A percentile compares a stretch with the other conserved stretches of the same genome.
Conservation (phyloP, 345 rosid genomes). For the Murraya paniculata region DNA sequence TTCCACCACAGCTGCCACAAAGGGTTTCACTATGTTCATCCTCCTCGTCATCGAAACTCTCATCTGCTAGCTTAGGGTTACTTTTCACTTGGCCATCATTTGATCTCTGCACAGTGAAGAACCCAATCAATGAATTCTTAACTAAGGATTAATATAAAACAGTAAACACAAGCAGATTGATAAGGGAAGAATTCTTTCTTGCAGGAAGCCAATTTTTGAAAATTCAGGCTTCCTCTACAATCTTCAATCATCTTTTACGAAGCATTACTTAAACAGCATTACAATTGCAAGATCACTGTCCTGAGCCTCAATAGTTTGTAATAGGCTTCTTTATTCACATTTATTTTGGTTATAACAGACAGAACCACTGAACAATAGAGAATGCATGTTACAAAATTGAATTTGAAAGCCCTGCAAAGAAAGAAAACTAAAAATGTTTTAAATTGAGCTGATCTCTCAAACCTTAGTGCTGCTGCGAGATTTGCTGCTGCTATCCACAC, state of each 20-base stretch:
- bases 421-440: not conserved
- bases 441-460: slow-evolving; percentile 9
- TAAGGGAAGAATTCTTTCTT: not conserved
- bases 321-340: not conserved
- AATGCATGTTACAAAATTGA: not conserved
- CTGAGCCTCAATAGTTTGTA: not conserved
- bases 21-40: slow-evolving; percentile 74
- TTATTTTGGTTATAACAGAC: not conserved
- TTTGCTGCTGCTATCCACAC: slow-evolving; percentile 78
- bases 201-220: not conserved
- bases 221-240: not conserved
- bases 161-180: not conserved
- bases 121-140: not conserved
- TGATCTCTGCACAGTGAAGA: slow-evolving; percentile 44
- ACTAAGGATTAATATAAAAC: not conserved
- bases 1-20: slow-evolving; percentile 77
- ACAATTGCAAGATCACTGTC: not conserved
- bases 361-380: not conserved
- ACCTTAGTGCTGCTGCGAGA: slow-evolving; percentile 69
- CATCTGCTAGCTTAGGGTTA: slow-evolving; percentile 50
- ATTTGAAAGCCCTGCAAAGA: not conserved
- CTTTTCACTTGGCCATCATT: slow-evolving; percentile 62
- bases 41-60: slow-evolving; percentile 54
- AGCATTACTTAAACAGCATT: not conserved
- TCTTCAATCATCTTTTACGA: not conserved